Conservation (phyloP, 805 yeast species). For the Suhomyces tanzawaensis region DNA sequence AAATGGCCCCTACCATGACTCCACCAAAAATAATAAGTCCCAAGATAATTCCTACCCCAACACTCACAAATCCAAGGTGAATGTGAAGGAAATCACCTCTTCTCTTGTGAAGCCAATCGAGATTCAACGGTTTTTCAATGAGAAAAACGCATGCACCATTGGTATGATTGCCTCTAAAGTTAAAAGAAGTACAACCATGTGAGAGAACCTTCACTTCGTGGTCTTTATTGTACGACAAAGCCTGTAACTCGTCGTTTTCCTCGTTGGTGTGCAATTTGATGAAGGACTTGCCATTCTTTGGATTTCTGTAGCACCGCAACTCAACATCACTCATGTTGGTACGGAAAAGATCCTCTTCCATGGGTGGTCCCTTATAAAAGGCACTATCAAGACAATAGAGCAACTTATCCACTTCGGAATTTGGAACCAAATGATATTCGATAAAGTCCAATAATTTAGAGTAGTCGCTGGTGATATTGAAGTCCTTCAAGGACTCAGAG, state of each 20-base stretch:
- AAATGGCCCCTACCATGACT: conserved; percentile 9
- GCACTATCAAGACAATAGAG: conserved; percentile 44
- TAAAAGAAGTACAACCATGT: conserved; percentile 54
- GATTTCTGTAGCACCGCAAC: conserved; percentile 31
- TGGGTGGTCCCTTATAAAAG: conserved; percentile 5
- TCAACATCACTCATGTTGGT: conserved; percentile 44
- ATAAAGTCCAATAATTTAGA: conserved; percentile 52
- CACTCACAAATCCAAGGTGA: conserved; percentile 64
- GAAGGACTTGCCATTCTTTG: conserved; percentile 28
- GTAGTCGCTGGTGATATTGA: conserved; percentile 46
- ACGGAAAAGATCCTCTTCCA: conserved; percentile 38
- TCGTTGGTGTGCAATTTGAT: conserved; percentile 29
- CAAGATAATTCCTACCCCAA: conserved; percentile 62
- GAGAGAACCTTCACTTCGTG: conserved; percentile 58
- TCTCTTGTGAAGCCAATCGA: conserved; percentile 55
- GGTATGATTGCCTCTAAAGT: conserved; percentile 19
- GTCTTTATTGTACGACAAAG: conserved; percentile 42
- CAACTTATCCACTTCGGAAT: conserved; percentile 46
- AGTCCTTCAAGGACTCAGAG: conserved; percentile 49
- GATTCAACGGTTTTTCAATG: conserved; percentile 65
- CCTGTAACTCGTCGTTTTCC: not conserved
- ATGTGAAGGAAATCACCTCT: conserved; percentile 46
- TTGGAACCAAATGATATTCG: conserved; percentile 67
- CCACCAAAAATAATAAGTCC: conserved; percentile 49
- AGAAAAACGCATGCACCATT: conserved; percentile 55